Evolutionary conservation across 108 stramenopile species (phyloP), one percentile per base, ranked within the genome.

Genomic region (Cyclotella distinguenda): DNA sequence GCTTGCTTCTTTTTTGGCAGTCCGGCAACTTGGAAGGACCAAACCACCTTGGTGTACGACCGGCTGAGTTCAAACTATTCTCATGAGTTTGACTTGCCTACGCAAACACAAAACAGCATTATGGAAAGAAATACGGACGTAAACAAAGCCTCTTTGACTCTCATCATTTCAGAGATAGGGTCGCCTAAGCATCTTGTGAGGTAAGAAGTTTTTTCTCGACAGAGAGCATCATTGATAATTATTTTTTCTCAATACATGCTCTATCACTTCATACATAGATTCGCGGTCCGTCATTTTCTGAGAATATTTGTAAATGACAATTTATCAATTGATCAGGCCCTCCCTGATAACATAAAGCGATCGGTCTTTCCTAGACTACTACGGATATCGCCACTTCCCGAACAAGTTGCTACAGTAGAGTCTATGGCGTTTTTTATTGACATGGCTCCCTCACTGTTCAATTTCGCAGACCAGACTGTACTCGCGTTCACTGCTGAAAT

Each of bases 391-490:
- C 87, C 88, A 9, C 83, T 93, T 12, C 92, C 82, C 36, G 82
- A 90, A 30, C 87, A 88, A 62, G 82, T 88, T 32, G 89, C 83
- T 50, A 84, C 64, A 6, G 72, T 93, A 18, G 92, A 93, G 68
- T 80, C 84, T 16, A 65, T 88, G 19, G 61, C 85, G 8, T 81
- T 83, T 55, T 43, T 93, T 7, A 66, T 89, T 27, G 75, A 88
- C 18, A 67, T 72, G 21, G 77, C 78, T 19, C 87, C 89, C 13
- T 40, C 61, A 16, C 66, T 87, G 1, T 66, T 88, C 42, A 78
- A 84, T 7, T 55, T 89, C 40, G 49, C 74, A 12, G 89, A 93
- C 57, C 77, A 83, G 26, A 86, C 88, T 35, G 67, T 88, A 15
- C 60, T 90, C 5, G 82, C 84, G 13, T 89, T 93, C 45, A 58